These are phyloP conservation scores for Oryza glaberrima DNA, from an alignment of 176 grass and related monocot species.

Conservation along the genomic window DNA sequence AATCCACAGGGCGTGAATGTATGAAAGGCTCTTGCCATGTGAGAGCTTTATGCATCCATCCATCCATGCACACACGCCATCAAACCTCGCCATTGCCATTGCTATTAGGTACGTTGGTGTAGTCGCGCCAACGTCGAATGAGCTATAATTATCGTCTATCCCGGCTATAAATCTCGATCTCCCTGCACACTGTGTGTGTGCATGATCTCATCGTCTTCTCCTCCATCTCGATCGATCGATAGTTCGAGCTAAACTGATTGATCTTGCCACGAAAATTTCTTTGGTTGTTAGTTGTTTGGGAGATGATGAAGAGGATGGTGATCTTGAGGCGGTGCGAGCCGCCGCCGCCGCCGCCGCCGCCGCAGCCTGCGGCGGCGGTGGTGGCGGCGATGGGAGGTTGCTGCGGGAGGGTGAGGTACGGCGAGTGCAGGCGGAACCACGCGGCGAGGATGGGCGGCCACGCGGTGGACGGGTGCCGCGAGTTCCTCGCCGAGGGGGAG, in stretches of 20 bases:
- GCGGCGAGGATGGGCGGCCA: constrained; percentile 72
- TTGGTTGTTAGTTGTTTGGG: too few species aligned
- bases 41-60: constrained; percentile 46
- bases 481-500: constrained; percentile 68
- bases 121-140: too few species aligned
- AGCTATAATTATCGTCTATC: too few species aligned
- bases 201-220: constrained; percentile 33
- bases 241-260: too few species aligned
- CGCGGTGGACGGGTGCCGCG: constrained; percentile 73
- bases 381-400: not conserved
- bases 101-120: constrained; percentile 22
- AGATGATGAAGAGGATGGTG: constrained; percentile 45
- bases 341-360: constrained; percentile 26
- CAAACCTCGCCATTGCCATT: constrained; percentile 1
- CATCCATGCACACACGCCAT: not conserved
- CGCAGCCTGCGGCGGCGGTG: not conserved
- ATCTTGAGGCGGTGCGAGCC: constrained; percentile 47
- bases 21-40: constrained; percentile 54
- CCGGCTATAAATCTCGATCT: constrained; percentile 37
- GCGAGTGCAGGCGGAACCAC: constrained; percentile 72
- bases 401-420: constrained; percentile 44
- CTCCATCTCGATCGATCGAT: not conserved
- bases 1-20: constrained; percentile 40
- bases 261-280: too few species aligned
- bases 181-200: not conserved